Base-by-base conservation (phyloP, 2,329 filamentous ascomycete species). In the Pseudophaeomoniella oleicola region DNA sequence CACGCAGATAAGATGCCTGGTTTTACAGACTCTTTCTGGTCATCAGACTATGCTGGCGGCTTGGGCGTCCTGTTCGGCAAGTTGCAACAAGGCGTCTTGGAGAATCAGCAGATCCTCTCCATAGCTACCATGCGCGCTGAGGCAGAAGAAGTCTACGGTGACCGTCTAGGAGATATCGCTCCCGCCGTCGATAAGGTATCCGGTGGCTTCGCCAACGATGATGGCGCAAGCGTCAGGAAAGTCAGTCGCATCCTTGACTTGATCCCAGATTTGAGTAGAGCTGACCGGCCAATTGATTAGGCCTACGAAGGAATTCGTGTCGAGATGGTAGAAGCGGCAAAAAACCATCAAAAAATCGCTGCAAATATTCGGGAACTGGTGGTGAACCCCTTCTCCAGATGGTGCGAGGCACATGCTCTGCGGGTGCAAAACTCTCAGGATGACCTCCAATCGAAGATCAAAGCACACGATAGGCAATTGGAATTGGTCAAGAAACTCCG, bases 21-120 rank as follows among this genome's bases (percentile, higher is more conserved):
- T 51, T 96, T 98, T 63, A 78, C 86, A 49, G 85, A 88, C 64
- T 94, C 87, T 35, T 96, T 98, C 66, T 98, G 90, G 90, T 94
- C 90, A 43, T 75, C 76, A 56, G 90, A 98, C 71, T 96, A 96
- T 70, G 88, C 88, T 57, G 86, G 83, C 68, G 87, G 90, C 44
- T 74, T 98, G 46, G 87, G 88, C 38, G 86, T 96, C 45, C 73
- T 98, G 46, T 98, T 96, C 54, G 78, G 78, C 58, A 98, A 98
- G 69, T 78, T 98, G 39, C 87, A 96, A 60, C 90, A 98, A 60
- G 90, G 90, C 42, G 81, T 92, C 40, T 73, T 87, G 49, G 90
- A 98, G 62, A 93, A 98, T 59, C 82, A 88, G 52, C 90, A 98
- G 62, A 71, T 98, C 42, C 67, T 98, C 45, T 90, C 81, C 27